Evolutionary conservation across 2,329 filamentous ascomycete species (phyloP).

Genomic region (Monilinia laxa): DNA sequence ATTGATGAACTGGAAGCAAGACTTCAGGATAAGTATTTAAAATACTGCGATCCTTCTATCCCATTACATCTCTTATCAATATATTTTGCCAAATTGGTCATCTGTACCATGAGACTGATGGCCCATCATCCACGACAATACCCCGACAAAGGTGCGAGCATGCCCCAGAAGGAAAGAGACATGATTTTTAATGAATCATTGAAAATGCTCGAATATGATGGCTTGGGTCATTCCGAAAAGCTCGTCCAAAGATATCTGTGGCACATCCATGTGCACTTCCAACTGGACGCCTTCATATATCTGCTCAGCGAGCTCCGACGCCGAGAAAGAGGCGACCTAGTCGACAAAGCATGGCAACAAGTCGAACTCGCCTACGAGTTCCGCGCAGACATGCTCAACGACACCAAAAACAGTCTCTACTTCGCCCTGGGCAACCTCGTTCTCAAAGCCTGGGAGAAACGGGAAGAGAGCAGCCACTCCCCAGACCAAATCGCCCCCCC

Average conservation of each 20-base stretch:
- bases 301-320: conserved; percentile 41
- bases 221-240: conserved; percentile 37
- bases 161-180: conserved; percentile 40
- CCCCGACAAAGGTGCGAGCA: conserved; percentile 36
- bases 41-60: conserved; percentile 45
- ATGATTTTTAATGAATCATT: conserved; percentile 40
- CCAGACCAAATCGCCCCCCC: conserved; percentile 17
- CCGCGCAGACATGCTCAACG: conserved; percentile 36
- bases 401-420: conserved; percentile 36
- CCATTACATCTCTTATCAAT: conserved; percentile 42
- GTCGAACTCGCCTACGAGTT: conserved; percentile 37
- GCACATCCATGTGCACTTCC: conserved; percentile 42
- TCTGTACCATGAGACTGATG: conserved; percentile 40
- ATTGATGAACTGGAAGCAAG: conserved; percentile 37
- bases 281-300: conserved; percentile 42
- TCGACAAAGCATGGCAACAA: conserved; percentile 39
- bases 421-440: conserved; percentile 37
- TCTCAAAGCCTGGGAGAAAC: conserved; percentile 38
- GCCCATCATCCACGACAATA: conserved; percentile 40
- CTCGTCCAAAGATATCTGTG: conserved; percentile 39
- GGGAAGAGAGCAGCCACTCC: conserved; percentile 32
- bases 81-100: conserved; percentile 36
- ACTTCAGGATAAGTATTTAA: conserved; percentile 45
- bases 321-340: conserved; percentile 36
- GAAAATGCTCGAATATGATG: conserved; percentile 43